Evolutionary conservation across 306 rosid genomes (phyloP), one percentile per base, ranked within the genome.

Genomic region (Macrotyloma uniflorum): DNA sequence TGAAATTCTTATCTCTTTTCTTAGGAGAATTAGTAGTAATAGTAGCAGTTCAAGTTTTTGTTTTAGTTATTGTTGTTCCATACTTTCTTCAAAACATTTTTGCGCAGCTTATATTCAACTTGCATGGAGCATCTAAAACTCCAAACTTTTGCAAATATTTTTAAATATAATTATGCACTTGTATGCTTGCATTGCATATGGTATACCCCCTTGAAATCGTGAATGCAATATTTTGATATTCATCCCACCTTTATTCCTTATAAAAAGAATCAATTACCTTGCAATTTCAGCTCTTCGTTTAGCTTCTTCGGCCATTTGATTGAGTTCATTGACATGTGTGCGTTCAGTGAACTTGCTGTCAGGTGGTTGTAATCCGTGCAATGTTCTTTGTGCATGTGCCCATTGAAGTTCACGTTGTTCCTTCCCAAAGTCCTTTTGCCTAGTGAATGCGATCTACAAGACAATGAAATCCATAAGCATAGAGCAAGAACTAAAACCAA

Each of bases 401-500:
- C 98, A 92, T 75, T 95, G 98, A 83, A 95, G 98, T 86, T 95
- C 98, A 4, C 98, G 73, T 23, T 95, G 98, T 76, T 95, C 98
- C 88, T 91, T 95, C 5, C 98, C 98, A 8, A 95, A 95, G 89
- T 95, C 98, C 89, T 95, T 95, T 91, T 95, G 96, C 84, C 97
- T 95, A 53, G 98, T 95, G 86, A 95, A 95, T 51, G 98, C 98
- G 89, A 93, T 90, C 98, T 95, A 72, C 79, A 85, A 62, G 26
- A 64, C 55, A 75, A 51, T 5, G 24, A 74, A 70, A 83, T 58
- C 67, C 45, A 74, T 81, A 49, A 82, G 51, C 42, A 54, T 20
- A 35, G 5, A 72, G 19, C 32, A 36, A 71, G 47, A 51, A 32
- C 3, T 59, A 50, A 74, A 80, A 65, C 13, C 73, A 49, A 10